These are phyloP conservation scores for Fusarium tricinctum DNA, from an alignment of 2,329 filamentous ascomycete genomes.

Conservation along the genomic window DNA sequence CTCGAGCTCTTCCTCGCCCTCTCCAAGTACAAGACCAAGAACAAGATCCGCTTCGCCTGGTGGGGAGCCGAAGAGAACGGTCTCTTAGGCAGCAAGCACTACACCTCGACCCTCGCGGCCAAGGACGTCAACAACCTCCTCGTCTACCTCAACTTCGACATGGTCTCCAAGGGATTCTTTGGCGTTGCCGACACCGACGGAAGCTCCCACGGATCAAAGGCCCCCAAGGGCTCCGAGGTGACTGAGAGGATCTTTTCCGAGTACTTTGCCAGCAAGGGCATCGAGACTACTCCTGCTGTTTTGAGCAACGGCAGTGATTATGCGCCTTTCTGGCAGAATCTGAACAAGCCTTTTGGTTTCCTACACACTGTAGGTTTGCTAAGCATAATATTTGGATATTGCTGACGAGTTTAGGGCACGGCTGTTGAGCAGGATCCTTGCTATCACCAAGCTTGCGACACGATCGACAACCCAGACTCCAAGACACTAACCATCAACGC, in stretches of 20 bases:
- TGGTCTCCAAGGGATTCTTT: constrained; percentile 45
- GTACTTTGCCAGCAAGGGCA: constrained; percentile 52
- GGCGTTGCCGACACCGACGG: constrained; percentile 47
- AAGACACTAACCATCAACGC: constrained; percentile 51
- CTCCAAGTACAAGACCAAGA: constrained; percentile 46
- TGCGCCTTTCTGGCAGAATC: constrained; percentile 49
- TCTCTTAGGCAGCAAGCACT: constrained; percentile 40
- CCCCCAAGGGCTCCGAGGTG: constrained; percentile 49
- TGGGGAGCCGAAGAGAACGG: constrained; percentile 46
- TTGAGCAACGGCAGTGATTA: constrained; percentile 56
- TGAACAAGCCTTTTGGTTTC: constrained; percentile 45
- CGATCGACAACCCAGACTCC: constrained; percentile 55
- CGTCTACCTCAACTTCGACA: constrained; percentile 45
- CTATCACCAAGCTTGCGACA: constrained; percentile 56
- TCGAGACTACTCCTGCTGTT: constrained; percentile 45
- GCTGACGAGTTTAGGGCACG: constrained; percentile 11
- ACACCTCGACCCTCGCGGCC: constrained; percentile 25
- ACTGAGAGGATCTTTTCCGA: constrained; percentile 46
- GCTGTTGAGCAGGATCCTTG: constrained; percentile 45
- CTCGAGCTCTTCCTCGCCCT: constrained; percentile 41
- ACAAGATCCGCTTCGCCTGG: constrained; percentile 46
- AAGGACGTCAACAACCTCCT: constrained; percentile 41
- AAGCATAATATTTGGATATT: accelerated
- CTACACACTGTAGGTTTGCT: constrained; percentile 27
- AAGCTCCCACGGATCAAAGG: constrained; percentile 44